phyloP scores from a whole-genome alignment of 2,329 filamentous ascomycete species.

The Xylaria hypoxylon region DNA sequence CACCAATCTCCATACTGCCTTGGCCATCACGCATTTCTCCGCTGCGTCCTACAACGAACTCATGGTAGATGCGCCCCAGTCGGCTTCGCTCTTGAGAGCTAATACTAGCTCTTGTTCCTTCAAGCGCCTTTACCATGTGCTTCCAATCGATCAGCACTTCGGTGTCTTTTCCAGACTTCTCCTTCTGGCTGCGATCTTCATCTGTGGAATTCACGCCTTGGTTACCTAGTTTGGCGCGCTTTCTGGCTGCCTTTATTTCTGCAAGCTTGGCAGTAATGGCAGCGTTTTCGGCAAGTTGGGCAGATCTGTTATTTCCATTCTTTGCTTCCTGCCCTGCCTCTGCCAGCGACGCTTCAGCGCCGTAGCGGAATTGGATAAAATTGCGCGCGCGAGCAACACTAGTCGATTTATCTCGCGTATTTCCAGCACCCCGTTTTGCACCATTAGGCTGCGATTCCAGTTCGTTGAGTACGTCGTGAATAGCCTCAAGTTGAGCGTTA shows the following conservation, averaged over 20 bases:
- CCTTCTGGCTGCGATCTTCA: slow-evolving; percentile 45
- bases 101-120: slow-evolving; percentile 84
- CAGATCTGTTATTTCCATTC: slow-evolving; percentile 62
- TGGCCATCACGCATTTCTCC: slow-evolving; percentile 96
- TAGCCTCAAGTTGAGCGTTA: slow-evolving; percentile 96
- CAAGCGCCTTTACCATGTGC: slow-evolving; percentile 82
- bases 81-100: slow-evolving; percentile 79
- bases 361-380: slow-evolving; percentile 89
- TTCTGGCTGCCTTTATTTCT: slow-evolving; percentile 78
- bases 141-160: slow-evolving; percentile 88
- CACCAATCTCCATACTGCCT: slow-evolving; percentile 90
- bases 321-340: slow-evolving; percentile 54
- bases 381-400: slow-evolving; percentile 56
- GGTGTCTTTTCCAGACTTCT: slow-evolving; percentile 59
- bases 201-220: slow-evolving; percentile 46
- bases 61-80: slow-evolving; percentile 84
- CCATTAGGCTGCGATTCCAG: slow-evolving; percentile 53
- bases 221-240: slow-evolving; percentile 67
- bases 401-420: slow-evolving; percentile 51
- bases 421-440: slow-evolving; percentile 53
- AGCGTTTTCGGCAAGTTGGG: slow-evolving; percentile 78
- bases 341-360: slow-evolving; percentile 64
- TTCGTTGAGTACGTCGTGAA: slow-evolving; percentile 87
- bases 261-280: slow-evolving; percentile 85
- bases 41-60: slow-evolving; percentile 92